phyloP scores from a whole-genome alignment of 1,284 basidiomycete genomes.

The Dichomitus squalens region DNA sequence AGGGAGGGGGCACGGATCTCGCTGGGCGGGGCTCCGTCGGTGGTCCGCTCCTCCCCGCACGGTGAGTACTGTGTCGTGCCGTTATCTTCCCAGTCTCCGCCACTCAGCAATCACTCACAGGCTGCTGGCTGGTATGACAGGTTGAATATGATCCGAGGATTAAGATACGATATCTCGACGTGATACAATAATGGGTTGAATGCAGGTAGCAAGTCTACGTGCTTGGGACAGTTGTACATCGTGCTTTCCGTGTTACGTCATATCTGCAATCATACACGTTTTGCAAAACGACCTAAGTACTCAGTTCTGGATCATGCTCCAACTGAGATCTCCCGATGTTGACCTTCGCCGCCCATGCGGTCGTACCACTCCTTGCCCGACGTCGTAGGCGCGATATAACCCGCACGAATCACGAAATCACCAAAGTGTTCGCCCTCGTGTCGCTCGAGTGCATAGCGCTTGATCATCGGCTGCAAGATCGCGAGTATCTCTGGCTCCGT shows the following conservation, averaged over 20 bases:
- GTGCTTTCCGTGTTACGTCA: background rate
- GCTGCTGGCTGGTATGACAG: background rate
- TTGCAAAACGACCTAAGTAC: background rate
- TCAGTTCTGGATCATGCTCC: conserved; percentile 11
- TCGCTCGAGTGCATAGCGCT: conserved; percentile 88
- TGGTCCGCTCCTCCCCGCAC: conserved; percentile 9
- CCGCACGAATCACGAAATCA: conserved; percentile 90
- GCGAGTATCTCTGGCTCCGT: conserved; percentile 93
- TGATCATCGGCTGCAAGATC: conserved; percentile 92
- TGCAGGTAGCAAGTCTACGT: background rate
- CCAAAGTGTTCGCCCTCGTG: conserved; percentile 93
- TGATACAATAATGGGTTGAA: background rate
- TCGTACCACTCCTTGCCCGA: conserved; percentile 86
- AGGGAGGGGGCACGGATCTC: background rate
- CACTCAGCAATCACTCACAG: conserved; percentile 1
- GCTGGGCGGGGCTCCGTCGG: conserved; percentile 23
- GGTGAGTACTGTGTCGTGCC: background rate
- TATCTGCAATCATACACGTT: background rate
- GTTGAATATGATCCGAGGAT: no score
- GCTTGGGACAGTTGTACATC: background rate
- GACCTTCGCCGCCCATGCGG: conserved; percentile 72
- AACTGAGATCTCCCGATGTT: conserved; percentile 37
- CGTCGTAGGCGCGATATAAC: conserved; percentile 81
- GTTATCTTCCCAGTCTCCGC: conserved; percentile 11
- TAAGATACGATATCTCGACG: background rate